A percentile compares a stretch with the other conserved stretches of the same genome.
These are phyloP conservation scores for Monilinia polystroma DNA, from an alignment of 2,329 filamentous ascomycete species.

Conservation along the genomic window DNA sequence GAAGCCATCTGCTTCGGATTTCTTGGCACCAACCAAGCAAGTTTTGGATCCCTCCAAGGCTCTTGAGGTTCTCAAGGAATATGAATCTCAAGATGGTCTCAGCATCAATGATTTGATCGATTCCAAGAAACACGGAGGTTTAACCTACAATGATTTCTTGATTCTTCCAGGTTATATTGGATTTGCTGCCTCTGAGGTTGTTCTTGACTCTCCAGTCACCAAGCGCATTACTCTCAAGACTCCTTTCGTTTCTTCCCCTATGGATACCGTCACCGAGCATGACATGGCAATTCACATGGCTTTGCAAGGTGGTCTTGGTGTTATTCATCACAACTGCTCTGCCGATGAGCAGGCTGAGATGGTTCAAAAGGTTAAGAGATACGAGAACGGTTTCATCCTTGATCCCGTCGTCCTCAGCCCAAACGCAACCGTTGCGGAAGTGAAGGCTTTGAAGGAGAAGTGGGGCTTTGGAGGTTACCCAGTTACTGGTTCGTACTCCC, in stretches of 20 bases:
- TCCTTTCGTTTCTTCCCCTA: constrained; percentile 94
- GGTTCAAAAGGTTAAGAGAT: constrained; percentile 98
- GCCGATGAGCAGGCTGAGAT: constrained; percentile 96
- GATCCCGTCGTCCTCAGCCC: constrained; percentile 92
- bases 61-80: constrained; percentile 77
- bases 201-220: constrained; percentile 86
- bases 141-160: constrained; percentile 99
- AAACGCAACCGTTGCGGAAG: constrained; percentile 84
- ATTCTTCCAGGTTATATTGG: constrained; percentile 96
- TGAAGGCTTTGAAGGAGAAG: constrained; percentile 89
- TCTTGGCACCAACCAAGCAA: constrained; percentile 42
- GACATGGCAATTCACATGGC: constrained; percentile 99
- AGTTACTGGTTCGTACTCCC: constrained; percentile 78
- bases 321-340: constrained; percentile 99
- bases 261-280: constrained; percentile 99
- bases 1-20: constrained; percentile 44
- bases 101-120: constrained; percentile 84
- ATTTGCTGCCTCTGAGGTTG: constrained; percentile 87
- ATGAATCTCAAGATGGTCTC: constrained; percentile 79
- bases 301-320: constrained; percentile 81
- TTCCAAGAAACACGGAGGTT: constrained; percentile 84
- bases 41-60: constrained; percentile 74
- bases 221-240: constrained; percentile 96
- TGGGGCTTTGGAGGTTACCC: constrained; percentile 99
- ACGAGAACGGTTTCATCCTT: constrained; percentile 97